These are phyloP conservation scores for Rhodotorula sp. DNA, from an alignment of 1,284 basidiomycete species.

Conservation along the genomic window DNA sequence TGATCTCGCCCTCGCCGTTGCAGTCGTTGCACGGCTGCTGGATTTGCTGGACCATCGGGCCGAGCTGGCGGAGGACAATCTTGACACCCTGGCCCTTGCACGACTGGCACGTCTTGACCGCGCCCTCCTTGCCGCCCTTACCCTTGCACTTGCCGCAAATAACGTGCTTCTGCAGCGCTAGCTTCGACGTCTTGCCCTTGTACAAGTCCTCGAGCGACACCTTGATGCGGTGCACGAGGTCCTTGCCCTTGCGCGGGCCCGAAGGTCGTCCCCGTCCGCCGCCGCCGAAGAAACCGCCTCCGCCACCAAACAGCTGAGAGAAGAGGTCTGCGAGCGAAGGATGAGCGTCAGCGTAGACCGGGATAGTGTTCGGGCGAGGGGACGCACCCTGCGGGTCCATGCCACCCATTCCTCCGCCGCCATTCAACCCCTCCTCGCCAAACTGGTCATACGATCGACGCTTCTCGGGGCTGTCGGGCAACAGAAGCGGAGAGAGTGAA, in stretches of 20 bases:
- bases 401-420: conserved; percentile 70
- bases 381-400: conserved; percentile 74
- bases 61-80: conserved; percentile 90
- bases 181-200: conserved; percentile 97
- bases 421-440: conserved; percentile 87
- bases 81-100: conserved; percentile 92
- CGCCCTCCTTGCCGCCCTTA: conserved; percentile 95
- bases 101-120: conserved; percentile 72
- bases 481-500: too few species aligned
- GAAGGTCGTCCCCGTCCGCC: conserved; percentile 59
- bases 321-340: conserved; percentile 69
- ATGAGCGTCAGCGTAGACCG: too few species aligned
- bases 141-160: conserved; percentile 93
- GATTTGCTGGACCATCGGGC: conserved; percentile 99
- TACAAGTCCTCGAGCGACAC: conserved; percentile 97
- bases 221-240: conserved; percentile 94
- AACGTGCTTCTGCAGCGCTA: conserved; percentile 92
- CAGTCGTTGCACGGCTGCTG: conserved; percentile 95
- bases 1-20: conserved; percentile 84
- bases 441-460: conserved; percentile 70
- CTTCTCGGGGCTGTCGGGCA: conserved; percentile 34
- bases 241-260: conserved; percentile 96
- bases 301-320: conserved; percentile 82
- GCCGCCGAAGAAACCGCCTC: conserved; percentile 57
- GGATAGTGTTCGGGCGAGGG: too few species aligned